Conservation (phyloP, 1,139 yeast species). For the Saccharomyces hybrid region DNA sequence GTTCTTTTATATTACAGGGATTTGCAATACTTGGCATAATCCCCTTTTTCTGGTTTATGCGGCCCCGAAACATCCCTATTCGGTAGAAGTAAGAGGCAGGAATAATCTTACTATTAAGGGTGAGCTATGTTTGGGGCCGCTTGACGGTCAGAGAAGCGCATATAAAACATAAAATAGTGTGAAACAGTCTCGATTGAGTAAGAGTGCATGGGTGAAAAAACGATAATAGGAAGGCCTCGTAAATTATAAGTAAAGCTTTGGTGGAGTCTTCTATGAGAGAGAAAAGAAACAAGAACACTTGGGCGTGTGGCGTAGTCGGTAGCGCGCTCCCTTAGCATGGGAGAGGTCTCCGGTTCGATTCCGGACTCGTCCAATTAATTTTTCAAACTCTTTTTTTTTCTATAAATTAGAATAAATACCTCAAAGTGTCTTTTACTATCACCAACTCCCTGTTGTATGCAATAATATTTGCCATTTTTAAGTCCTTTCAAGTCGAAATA, state of each 20-base stretch:
- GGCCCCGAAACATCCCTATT: neutral
- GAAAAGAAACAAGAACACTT: neutral
- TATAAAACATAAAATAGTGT: neutral
- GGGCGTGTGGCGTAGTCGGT: conserved; percentile 94
- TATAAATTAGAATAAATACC: neutral
- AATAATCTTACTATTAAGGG: neutral
- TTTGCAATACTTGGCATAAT: neutral
- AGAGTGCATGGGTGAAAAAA: neutral
- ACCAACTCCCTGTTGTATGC: neutral
- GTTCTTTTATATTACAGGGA: neutral
- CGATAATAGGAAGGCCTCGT: neutral
- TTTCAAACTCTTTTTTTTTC: neutral
- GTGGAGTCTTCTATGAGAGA: neutral
- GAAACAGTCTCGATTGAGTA: neutral
- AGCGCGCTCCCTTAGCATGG: conserved; percentile 90
- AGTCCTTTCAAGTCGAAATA: neutral
- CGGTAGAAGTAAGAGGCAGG: neutral
- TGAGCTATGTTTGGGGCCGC: neutral
- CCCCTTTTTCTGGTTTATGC: neutral
- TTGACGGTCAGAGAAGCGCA: neutral
- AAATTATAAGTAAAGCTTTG: neutral
- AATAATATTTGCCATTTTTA: neutral
- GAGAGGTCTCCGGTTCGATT: conserved; percentile 87
- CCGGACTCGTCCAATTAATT: conserved; percentile 68
- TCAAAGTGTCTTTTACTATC: neutral